These are phyloP conservation scores for Phylloporus sp. DNA, from an alignment of 1,284 basidiomycete species.

Conservation along the genomic window DNA sequence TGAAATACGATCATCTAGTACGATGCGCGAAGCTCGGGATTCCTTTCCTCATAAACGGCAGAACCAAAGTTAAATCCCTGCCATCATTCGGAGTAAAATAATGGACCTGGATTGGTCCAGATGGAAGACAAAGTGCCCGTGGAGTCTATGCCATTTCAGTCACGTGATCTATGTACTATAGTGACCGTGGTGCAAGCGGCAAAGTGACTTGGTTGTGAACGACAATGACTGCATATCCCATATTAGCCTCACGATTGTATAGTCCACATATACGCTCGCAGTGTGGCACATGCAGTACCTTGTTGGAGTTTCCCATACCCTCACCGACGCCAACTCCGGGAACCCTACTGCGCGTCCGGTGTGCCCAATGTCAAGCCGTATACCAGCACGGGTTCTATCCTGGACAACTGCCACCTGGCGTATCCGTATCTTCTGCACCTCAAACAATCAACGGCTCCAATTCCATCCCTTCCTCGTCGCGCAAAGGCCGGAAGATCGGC, in stretches of 20 bases:
- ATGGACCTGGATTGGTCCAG: too few species aligned
- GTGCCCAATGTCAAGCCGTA: constrained; percentile 64
- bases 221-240: constrained; percentile 38
- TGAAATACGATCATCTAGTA: too few species aligned
- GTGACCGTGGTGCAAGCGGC: too few species aligned
- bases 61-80: too few species aligned
- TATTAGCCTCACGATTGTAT: constrained; percentile 62
- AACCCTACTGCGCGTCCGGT: constrained; percentile 70
- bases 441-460: constrained; percentile 19
- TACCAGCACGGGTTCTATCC: constrained; percentile 69
- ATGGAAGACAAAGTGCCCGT: too few species aligned
- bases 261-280: constrained; percentile 65
- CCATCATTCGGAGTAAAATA: too few species aligned
- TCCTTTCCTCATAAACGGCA: too few species aligned
- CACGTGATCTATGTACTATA: too few species aligned
- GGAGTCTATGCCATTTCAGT: too few species aligned
- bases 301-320: constrained; percentile 79
- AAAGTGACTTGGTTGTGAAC: constrained; percentile 17
- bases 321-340: constrained; percentile 64
- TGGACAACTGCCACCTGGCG: constrained; percentile 51
- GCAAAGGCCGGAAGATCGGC: constrained; percentile 73
- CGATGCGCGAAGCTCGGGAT: too few species aligned
- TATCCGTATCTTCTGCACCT: constrained; percentile 12
- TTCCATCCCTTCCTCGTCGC: constrained; percentile 20
- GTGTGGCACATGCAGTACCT: constrained; percentile 64